Evolutionary conservation across 2,329 filamentous ascomycete species (phyloP).

Genomic region (Thelonectria blattea): DNA sequence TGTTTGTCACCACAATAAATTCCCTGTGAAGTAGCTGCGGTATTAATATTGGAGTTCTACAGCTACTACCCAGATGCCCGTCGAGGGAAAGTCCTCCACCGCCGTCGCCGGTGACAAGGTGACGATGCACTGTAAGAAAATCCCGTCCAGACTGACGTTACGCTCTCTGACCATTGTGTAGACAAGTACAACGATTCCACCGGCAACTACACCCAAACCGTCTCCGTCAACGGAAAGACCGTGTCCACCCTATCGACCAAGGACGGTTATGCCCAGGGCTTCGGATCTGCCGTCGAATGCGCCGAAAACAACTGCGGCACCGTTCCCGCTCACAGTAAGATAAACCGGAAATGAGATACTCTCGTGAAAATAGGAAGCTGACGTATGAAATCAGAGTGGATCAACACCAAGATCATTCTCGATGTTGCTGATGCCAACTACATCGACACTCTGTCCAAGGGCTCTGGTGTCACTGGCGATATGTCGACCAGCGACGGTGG

Average conservation of each 20-base stretch:
- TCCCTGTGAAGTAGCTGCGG: too few species aligned
- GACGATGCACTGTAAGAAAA: conserved; percentile 30
- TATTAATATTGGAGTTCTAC: background rate
- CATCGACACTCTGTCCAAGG: conserved; percentile 19
- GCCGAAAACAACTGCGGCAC: conserved; percentile 78
- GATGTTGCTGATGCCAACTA: conserved; percentile 27
- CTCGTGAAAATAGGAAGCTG: background rate
- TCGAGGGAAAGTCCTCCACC: conserved; percentile 24
- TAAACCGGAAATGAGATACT: fast-evolving
- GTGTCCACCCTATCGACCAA: conserved; percentile 53
- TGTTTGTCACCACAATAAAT: conserved; percentile 1
- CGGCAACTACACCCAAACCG: conserved; percentile 28
- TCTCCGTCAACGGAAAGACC: conserved; percentile 28
- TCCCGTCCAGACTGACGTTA: background rate
- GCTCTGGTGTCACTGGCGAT: conserved; percentile 1
- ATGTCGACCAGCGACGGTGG: conserved; percentile 10
- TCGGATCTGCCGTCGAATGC: conserved; percentile 59
- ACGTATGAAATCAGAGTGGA: conserved; percentile 18
- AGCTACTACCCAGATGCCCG: conserved; percentile 27
- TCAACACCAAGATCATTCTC: conserved; percentile 28
- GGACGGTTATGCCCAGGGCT: conserved; percentile 49
- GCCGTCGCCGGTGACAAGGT: conserved; percentile 25
- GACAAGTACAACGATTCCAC: conserved; percentile 27
- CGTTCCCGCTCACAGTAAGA: conserved; percentile 31
- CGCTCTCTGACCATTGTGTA: background rate